Conservation (phyloP, 2,329 filamentous ascomycete genomes). For the Sphaerulina populicola region DNA sequence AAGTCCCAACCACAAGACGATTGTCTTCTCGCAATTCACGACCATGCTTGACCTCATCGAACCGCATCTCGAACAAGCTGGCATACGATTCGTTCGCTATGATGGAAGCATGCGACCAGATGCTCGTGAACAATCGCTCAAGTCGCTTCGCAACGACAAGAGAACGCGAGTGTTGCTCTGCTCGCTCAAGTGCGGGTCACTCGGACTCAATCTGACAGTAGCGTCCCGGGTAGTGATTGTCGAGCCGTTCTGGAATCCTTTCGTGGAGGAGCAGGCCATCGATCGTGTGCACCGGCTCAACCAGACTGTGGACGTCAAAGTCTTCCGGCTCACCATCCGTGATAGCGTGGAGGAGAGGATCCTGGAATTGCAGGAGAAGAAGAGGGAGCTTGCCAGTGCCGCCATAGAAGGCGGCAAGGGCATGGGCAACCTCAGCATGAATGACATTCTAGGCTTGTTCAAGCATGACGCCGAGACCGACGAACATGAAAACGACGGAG, state of each 20-base stretch:
- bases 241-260: slow-evolving; percentile 97
- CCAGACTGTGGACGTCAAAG: slow-evolving; percentile 85
- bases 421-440: slow-evolving; percentile 76
- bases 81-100: slow-evolving; percentile 77
- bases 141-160: slow-evolving; percentile 64
- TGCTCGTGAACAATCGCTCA: slow-evolving; percentile 74
- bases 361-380: slow-evolving; percentile 86
- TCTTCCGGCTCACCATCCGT: slow-evolving; percentile 86
- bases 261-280: slow-evolving; percentile 97
- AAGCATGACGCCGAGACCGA: slow-evolving; percentile 55
- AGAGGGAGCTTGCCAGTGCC: slow-evolving; percentile 80
- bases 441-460: slow-evolving; percentile 89
- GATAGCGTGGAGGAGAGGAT: slow-evolving; percentile 89
- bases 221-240: slow-evolving; percentile 89
- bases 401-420: slow-evolving; percentile 79
- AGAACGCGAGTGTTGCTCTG: slow-evolving; percentile 78
- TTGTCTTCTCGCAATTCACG: slow-evolving; percentile 97
- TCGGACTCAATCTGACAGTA: slow-evolving; percentile 89
- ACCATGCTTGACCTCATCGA: slow-evolving; percentile 96
- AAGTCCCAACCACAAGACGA: slow-evolving; percentile 79
- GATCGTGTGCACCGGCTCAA: slow-evolving; percentile 98
- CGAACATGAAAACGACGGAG: slow-evolving; percentile 35
- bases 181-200: slow-evolving; percentile 83
- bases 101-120: slow-evolving; percentile 95
- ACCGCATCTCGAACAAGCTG: slow-evolving; percentile 69